Percentiles rank a stretch among this genome's conserved stretches.
These are phyloP conservation scores for Smittium culicis DNA, from an alignment of 371 early-diverging fungal species.

Conservation along the genomic window DNA sequence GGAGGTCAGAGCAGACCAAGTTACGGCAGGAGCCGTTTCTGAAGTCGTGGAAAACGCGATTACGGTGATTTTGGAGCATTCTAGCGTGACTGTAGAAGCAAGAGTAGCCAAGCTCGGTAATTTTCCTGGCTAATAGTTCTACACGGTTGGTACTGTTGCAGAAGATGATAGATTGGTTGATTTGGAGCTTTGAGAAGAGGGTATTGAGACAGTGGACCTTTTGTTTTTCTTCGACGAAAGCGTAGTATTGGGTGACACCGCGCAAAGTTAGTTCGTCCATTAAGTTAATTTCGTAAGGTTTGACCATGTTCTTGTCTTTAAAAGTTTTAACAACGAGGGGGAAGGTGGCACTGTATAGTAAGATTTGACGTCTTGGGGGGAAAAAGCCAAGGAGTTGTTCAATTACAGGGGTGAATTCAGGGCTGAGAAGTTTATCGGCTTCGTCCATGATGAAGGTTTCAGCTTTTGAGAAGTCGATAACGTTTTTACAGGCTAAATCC, in stretches of 20 bases:
- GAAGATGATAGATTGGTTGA: conserved; percentile 99
- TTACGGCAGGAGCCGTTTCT: conserved; percentile 90
- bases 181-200: conserved; percentile 93
- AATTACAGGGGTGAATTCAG: conserved; percentile 92
- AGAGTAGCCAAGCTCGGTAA: conserved; percentile 96
- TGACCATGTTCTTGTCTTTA: conserved; percentile 82
- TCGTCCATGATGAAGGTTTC: conserved; percentile 95
- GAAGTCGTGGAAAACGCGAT: conserved; percentile 97
- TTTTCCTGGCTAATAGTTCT: conserved; percentile 92
- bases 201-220: conserved; percentile 97
- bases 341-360: conserved; percentile 97
- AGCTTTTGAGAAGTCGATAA: conserved; percentile 77
- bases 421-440: conserved; percentile 93
- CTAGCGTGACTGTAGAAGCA: conserved; percentile 96
- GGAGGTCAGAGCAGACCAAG: conserved; percentile 90
- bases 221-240: conserved; percentile 93
- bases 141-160: conserved; percentile 97
- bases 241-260: conserved; percentile 98
- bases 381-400: conserved; percentile 78
- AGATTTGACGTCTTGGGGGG: conserved; percentile 79
- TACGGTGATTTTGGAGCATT: conserved; percentile 95
- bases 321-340: conserved; percentile 91
- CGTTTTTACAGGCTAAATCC: conserved; percentile 79
- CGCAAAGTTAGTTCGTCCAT: conserved; percentile 97
- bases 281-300: conserved; percentile 94